Conservation (phyloP, 768 basidiomycete genomes). For the Kondoa malvinella region DNA sequence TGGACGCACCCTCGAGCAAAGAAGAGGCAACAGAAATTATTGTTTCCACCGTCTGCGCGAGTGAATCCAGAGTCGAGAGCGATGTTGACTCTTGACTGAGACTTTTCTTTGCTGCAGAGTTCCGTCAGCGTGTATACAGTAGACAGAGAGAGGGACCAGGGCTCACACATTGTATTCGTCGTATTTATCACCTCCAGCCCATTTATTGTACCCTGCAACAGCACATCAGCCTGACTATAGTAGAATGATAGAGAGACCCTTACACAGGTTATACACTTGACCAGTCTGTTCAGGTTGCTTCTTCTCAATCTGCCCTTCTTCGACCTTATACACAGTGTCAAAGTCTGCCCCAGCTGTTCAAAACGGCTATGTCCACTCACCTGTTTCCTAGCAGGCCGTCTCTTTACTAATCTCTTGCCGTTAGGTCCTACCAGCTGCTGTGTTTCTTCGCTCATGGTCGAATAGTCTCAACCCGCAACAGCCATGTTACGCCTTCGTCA, state of each 20-base stretch:
- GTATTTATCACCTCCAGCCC: slow-evolving; percentile 98
- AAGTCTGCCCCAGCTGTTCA: neutral
- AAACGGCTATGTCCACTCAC: neutral
- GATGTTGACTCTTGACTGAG: slow-evolving; percentile 79
- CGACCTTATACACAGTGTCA: slow-evolving; percentile 8
- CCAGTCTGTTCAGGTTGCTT: slow-evolving; percentile 19
- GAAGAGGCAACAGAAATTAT: slow-evolving; percentile 86
- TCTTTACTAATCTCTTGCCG: slow-evolving; percentile 19
- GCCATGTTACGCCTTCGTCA: neutral
- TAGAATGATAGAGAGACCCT: slow-evolving; percentile 41
- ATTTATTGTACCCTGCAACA: slow-evolving; percentile 35
- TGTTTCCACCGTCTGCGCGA: slow-evolving; percentile 80
- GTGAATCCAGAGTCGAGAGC: slow-evolving; percentile 80
- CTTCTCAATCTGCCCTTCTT: slow-evolving; percentile 22
- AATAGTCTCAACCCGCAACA: neutral
- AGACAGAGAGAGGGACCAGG: slow-evolving; percentile 37
- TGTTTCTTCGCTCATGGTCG: neutral
- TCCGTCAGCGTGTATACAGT: slow-evolving; percentile 2
- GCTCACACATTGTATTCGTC: slow-evolving; percentile 67
- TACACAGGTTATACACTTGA: slow-evolving; percentile 57
- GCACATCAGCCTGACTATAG: neutral
- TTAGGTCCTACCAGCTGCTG: neutral
- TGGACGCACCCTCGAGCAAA: slow-evolving; percentile 93
- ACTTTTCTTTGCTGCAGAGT: slow-evolving; percentile 68
- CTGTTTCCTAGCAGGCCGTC: slow-evolving; percentile 27